Percentiles rank a stretch among this genome's conserved stretches.
phyloP scores from a whole-genome alignment of 768 basidiomycete genomes.

The Coprinopsis strossmayeri region DNA sequence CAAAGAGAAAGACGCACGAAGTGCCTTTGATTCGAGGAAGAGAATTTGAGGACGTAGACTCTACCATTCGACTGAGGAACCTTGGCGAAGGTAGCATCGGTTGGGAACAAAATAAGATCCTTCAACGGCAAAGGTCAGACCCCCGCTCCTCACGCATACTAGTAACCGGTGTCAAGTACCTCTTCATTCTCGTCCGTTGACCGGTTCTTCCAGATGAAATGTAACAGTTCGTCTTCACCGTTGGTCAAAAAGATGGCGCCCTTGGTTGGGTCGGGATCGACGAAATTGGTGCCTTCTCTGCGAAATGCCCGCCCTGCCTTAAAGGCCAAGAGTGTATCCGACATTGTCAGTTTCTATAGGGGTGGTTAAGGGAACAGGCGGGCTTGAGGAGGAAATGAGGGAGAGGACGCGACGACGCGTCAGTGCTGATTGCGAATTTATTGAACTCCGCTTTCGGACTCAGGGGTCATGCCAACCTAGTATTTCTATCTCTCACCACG shows the following conservation, averaged over 20 bases:
- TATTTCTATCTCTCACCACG: background rate
- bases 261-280: slow-evolving; percentile 64
- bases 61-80: slow-evolving; percentile 64
- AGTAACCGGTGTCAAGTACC: slow-evolving; percentile 32
- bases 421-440: slow-evolving; percentile 30
- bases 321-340: slow-evolving; percentile 44
- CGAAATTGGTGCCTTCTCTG: slow-evolving; percentile 56
- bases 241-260: slow-evolving; percentile 65
- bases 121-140: slow-evolving; percentile 20
- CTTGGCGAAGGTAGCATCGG: slow-evolving; percentile 76
- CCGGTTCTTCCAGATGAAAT: slow-evolving; percentile 78
- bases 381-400: slow-evolving; percentile 4
- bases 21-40: slow-evolving; percentile 82
- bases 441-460: slow-evolving; percentile 22
- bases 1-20: slow-evolving; percentile 47
- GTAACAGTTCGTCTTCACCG: slow-evolving; percentile 70
- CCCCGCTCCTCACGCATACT: background rate
- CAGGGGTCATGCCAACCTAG: background rate
- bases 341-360: slow-evolving; percentile 11
- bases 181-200: slow-evolving; percentile 55
- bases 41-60: slow-evolving; percentile 86
- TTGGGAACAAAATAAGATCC: slow-evolving; percentile 86
- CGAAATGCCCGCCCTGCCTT: slow-evolving; percentile 75
- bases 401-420: slow-evolving; percentile 31
- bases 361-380: slow-evolving; percentile 3